phyloP scores from a whole-genome alignment of 768 basidiomycete genomes.

The Multifurca ochricompacta region DNA sequence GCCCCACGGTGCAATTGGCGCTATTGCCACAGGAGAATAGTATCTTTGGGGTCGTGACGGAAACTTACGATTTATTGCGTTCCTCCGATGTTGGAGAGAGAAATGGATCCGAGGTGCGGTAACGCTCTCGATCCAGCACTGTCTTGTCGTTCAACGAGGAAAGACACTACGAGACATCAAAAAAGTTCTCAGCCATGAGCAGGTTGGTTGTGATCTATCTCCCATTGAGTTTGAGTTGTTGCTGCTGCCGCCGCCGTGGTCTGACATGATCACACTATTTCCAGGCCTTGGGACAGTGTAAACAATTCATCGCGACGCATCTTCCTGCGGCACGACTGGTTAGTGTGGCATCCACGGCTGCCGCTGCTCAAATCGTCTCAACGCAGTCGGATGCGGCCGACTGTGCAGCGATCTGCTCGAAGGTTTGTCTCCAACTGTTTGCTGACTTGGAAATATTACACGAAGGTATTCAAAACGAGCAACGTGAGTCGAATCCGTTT shows the following conservation, averaged over 20 bases:
- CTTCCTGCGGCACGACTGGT: conserved; percentile 47
- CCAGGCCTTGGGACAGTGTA: conserved; percentile 76
- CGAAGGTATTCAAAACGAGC: conserved; percentile 57
- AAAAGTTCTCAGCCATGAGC: conserved; percentile 69
- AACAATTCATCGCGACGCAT: conserved; percentile 44
- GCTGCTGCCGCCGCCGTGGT: too few relatives aligned
- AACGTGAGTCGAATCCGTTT: conserved; percentile 30
- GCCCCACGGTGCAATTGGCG: conserved; percentile 39
- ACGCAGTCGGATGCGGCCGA: conserved; percentile 36
- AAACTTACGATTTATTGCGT: conserved; percentile 64
- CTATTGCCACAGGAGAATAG: conserved; percentile 81
- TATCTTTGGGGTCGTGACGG: conserved; percentile 62
- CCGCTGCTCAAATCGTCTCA: conserved; percentile 47
- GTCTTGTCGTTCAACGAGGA: conserved; percentile 56
- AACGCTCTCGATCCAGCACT: conserved; percentile 56
- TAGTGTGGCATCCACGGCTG: conserved; percentile 65
- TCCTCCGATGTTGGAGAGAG: conserved; percentile 29
- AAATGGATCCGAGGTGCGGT: conserved; percentile 55
- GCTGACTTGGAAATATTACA: conserved; percentile 52
- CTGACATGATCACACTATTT: too few relatives aligned
- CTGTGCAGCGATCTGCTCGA: conserved; percentile 71
- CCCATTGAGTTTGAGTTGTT: too few relatives aligned
- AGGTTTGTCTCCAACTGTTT: conserved; percentile 51
- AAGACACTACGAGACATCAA: conserved; percentile 47
- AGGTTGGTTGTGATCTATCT: conserved; percentile 36